Conservation (phyloP, 2,329 filamentous ascomycete species). For the Arthrinium phaeospermum region DNA sequence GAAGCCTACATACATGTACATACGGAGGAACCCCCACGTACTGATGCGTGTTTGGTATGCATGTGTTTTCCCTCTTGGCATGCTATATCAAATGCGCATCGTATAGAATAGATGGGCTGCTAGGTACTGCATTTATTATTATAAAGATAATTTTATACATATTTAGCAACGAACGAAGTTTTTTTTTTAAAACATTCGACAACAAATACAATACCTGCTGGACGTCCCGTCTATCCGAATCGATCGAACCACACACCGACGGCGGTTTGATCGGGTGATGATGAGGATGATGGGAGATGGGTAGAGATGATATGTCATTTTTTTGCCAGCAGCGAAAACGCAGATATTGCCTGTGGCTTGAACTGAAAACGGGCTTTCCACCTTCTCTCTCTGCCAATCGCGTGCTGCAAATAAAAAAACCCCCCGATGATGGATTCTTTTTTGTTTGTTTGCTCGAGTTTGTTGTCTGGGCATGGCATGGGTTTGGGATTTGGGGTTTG, state of each 20-base stretch:
- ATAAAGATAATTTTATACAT: background rate
- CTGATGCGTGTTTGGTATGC: background rate
- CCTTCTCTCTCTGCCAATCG: background rate
- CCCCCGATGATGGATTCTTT: background rate
- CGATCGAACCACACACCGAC: background rate
- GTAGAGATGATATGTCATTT: slow-evolving; percentile 13
- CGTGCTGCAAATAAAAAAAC: background rate
- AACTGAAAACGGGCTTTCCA: background rate
- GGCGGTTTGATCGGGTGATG: background rate
- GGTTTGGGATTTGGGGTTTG: background rate
- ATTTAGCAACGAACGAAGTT: background rate
- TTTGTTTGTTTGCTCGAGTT: background rate
- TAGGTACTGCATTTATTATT: too few relatives aligned
- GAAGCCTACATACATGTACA: background rate
- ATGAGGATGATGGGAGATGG: background rate
- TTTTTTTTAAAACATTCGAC: background rate
- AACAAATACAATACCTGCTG: background rate
- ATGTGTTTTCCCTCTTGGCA: background rate
- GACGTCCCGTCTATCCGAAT: slow-evolving; percentile 2
- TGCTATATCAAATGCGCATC: background rate
- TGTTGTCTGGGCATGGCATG: background rate
- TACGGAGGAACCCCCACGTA: slow-evolving; percentile 6
- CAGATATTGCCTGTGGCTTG: slow-evolving; percentile 5
- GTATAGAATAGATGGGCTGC: background rate
- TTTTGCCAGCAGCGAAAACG: background rate